Evolutionary conservation across 495 filamentous ascomycete species (phyloP).

Genomic region (Neurospora sp.): DNA sequence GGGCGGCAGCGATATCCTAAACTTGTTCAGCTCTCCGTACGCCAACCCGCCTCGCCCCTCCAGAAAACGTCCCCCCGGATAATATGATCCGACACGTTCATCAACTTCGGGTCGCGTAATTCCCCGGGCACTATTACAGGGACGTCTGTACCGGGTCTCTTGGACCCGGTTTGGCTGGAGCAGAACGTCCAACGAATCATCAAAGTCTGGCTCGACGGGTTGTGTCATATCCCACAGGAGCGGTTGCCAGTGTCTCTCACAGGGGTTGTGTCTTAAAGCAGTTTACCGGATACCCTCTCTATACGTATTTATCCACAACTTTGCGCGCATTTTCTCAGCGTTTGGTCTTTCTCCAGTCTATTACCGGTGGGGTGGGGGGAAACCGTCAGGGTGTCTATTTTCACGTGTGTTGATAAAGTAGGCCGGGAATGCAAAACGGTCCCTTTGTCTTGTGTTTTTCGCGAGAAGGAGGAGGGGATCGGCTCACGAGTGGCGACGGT

Average conservation of each 20-base stretch:
- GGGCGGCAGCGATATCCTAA: conserved; percentile 9
- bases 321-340: conserved; percentile 9
- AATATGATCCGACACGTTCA: background rate
- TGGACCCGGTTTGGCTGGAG: background rate
- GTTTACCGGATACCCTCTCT: background rate
- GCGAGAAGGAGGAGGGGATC: background rate
- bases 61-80: background rate
- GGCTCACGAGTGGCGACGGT: background rate
- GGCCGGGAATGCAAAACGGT: conserved; percentile 14
- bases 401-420: conserved; percentile 13
- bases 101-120: background rate
- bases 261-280: background rate
- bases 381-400: conserved; percentile 5
- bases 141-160: background rate
- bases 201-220: background rate
- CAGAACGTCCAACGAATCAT: background rate
- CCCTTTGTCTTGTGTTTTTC: conserved; percentile 3
- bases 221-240: background rate
- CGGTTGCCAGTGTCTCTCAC: background rate
- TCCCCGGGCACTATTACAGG: background rate
- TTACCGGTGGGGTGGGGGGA: conserved; percentile 3
- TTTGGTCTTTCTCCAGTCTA: conserved; percentile 2
- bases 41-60: background rate
- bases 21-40: background rate
- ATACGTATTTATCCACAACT: background rate